Conservation (phyloP, 2,329 filamentous ascomycete species). For the Arthroderma uncinatum region DNA sequence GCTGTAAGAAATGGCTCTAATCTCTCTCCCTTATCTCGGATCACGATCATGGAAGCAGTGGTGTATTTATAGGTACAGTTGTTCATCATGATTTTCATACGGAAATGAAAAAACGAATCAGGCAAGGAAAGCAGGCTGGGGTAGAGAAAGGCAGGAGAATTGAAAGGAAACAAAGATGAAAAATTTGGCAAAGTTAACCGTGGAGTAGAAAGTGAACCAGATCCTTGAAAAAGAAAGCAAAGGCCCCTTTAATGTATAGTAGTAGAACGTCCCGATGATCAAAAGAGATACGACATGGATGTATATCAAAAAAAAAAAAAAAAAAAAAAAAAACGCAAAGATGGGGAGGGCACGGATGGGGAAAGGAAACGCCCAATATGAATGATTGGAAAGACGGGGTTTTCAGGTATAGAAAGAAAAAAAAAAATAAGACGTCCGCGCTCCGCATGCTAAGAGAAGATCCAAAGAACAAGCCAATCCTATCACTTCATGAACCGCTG, state of each 20-base stretch:
- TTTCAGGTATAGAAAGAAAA: not conserved
- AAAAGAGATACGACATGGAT: not conserved
- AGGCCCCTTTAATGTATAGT: not conserved
- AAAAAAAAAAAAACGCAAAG: not conserved
- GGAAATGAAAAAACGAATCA: not conserved
- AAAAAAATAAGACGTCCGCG: not conserved
- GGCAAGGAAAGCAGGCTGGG: not conserved
- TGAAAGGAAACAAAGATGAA: not conserved
- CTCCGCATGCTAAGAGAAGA: slow-evolving; percentile 1
- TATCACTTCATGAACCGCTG: not conserved
- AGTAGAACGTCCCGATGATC: not conserved
- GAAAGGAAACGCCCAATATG: not conserved
- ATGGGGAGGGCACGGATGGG: not conserved
- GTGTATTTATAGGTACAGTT: slow-evolving; percentile 1
- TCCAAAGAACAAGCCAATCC: not conserved
- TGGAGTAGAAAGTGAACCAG: not conserved
- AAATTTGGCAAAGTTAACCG: not conserved
- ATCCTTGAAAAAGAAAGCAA: not conserved
- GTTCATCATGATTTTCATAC: slow-evolving; percentile 18
- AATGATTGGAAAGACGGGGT: slow-evolving; percentile 4
- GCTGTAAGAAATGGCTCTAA: not conserved
- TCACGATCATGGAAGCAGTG: not conserved
- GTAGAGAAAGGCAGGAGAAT: not conserved
- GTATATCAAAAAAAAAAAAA: no score
- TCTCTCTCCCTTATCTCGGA: not conserved